These are phyloP conservation scores for Talaromyces sp. DNA, from an alignment of 2,329 filamentous ascomycete genomes.

Conservation along the genomic window DNA sequence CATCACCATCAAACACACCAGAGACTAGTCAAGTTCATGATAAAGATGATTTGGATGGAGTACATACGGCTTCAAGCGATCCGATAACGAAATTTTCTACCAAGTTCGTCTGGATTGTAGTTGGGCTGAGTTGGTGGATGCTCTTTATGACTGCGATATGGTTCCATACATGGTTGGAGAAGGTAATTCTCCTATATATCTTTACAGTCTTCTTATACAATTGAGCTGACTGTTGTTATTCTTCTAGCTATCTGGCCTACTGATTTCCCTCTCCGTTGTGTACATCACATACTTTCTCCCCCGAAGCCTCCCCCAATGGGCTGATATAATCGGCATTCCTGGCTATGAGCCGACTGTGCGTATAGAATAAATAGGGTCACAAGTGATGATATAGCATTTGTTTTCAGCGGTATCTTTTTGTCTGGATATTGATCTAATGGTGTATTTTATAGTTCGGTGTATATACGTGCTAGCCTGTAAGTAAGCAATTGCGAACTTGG, in stretches of 20 bases:
- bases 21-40: slow-evolving; percentile 27
- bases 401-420: background rate
- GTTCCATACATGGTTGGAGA: slow-evolving; percentile 99
- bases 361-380: slow-evolving; percentile 23
- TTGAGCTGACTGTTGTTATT: background rate
- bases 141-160: slow-evolving; percentile 96
- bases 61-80: slow-evolving; percentile 24
- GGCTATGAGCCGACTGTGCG: slow-evolving; percentile 21
- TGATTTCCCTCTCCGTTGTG: slow-evolving; percentile 48
- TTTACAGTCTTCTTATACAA: background rate
- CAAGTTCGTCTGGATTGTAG: slow-evolving; percentile 55
- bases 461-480: background rate
- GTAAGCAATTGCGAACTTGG: background rate
- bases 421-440: background rate
- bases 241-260: slow-evolving; percentile 48
- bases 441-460: background rate
- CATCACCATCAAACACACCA: slow-evolving; percentile 47
- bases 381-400: background rate
- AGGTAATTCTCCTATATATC: slow-evolving; percentile 52
- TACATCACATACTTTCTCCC: slow-evolving; percentile 53
- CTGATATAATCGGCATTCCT: slow-evolving; percentile 46
- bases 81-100: slow-evolving; percentile 55
- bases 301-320: slow-evolving; percentile 42
- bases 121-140: slow-evolving; percentile 85
- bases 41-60: slow-evolving; percentile 33